A percentile compares a stretch with the other conserved stretches of the same genome.
phyloP scores from a whole-genome alignment of 257 asterid species.

The Solanum commersonii region DNA sequence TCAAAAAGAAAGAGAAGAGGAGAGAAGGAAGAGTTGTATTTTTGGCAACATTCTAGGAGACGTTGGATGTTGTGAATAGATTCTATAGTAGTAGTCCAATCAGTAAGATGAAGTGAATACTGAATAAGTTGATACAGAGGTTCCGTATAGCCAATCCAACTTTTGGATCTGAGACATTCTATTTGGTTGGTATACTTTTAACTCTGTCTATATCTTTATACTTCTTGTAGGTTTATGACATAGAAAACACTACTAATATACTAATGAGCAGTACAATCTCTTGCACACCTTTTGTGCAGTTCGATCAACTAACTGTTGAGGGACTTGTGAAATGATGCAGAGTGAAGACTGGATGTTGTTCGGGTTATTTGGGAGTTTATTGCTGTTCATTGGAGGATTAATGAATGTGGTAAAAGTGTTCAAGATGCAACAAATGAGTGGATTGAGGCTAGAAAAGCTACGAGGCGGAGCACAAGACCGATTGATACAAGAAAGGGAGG shows the following conservation, averaged over 20 bases:
- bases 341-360: conserved; percentile 60
- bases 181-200: not conserved
- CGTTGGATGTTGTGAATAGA: conserved; percentile 2
- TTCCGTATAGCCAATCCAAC: not conserved
- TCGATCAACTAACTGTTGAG: not conserved
- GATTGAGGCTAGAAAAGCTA: conserved; percentile 62
- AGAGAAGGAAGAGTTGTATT: not conserved
- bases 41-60: conserved; percentile 1
- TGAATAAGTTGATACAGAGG: not conserved
- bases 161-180: not conserved
- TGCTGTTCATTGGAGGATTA: conserved; percentile 58
- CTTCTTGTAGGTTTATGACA: not conserved
- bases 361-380: conserved; percentile 47
- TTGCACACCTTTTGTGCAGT: not conserved
- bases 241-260: not conserved
- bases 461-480: conserved; percentile 78
- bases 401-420: conserved; percentile 70
- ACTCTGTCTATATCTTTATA: not conserved
- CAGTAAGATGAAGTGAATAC: not conserved
- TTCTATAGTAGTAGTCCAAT: conserved; percentile 2
- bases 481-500: conserved; percentile 39
- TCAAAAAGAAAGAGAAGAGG: not conserved
- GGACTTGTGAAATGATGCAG: conserved; percentile 21
- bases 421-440: conserved; percentile 61
- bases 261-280: not conserved